Percentiles rank a stretch among this genome's conserved stretches.
Conservation (phyloP, 768 basidiomycete species). For the Russula lepida region DNA sequence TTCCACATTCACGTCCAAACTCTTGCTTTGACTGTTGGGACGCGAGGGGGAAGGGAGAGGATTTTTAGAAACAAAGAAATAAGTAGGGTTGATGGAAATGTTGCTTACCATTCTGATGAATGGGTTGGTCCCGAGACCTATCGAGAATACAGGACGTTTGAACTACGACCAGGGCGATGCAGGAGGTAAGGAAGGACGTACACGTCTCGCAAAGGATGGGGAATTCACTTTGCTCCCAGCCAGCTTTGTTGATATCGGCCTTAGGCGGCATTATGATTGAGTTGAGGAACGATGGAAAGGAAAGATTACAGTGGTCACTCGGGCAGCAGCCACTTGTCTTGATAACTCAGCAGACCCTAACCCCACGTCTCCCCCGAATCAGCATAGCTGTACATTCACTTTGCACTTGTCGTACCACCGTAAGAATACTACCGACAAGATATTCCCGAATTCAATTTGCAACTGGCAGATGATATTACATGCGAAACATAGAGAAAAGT, state of each 20-base stretch:
- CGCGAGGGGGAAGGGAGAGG: not conserved
- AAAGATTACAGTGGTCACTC: not conserved
- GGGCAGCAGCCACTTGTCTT: no score
- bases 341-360: slow-evolving; percentile 15
- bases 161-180: not conserved
- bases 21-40: slow-evolving; percentile 85
- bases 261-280: slow-evolving; percentile 53
- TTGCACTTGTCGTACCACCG: no score
- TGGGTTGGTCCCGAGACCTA: slow-evolving; percentile 82
- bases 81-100: not conserved
- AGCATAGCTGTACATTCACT: no score
- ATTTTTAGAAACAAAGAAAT: not conserved
- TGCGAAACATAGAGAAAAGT: not conserved
- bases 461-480: not conserved
- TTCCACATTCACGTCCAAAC: slow-evolving; percentile 92
- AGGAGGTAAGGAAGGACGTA: slow-evolving; percentile 30
- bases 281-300: not conserved
- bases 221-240: slow-evolving; percentile 90
- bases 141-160: not conserved
- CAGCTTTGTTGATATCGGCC: slow-evolving; percentile 91
- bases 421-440: not conserved
- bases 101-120: slow-evolving; percentile 85
- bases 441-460: not conserved
- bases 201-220: slow-evolving; percentile 93
- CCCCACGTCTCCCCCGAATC: not conserved